phyloP scores from a whole-genome alignment of 495 filamentous ascomycete genomes.

The Margaritispora aquatica region DNA sequence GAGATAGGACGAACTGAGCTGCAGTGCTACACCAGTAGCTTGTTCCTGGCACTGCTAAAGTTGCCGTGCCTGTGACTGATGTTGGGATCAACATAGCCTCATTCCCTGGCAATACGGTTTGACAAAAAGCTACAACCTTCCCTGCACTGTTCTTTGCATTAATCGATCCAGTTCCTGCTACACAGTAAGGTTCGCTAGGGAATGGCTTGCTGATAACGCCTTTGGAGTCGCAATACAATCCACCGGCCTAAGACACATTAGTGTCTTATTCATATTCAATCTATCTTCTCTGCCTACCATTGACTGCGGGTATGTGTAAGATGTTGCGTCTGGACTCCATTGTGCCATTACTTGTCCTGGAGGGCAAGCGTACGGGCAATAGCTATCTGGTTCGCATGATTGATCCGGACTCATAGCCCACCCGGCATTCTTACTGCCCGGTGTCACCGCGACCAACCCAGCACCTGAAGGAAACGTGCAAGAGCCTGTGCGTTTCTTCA shows the following conservation, averaged over 20 bases:
- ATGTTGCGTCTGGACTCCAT: constrained; percentile 66
- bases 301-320: constrained; percentile 62
- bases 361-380: constrained; percentile 75
- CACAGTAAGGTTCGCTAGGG: constrained; percentile 61
- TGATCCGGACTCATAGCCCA: constrained; percentile 82
- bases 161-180: constrained; percentile 61
- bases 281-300: constrained; percentile 50
- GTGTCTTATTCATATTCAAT: not conserved
- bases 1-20: constrained; percentile 53
- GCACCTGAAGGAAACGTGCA: constrained; percentile 64
- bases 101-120: constrained; percentile 80
- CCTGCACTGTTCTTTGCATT: constrained; percentile 56
- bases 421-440: constrained; percentile 59
- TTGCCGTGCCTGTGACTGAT: constrained; percentile 44
- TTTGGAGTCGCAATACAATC: constrained; percentile 63
- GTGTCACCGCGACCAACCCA: constrained; percentile 63
- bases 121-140: constrained; percentile 64
- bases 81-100: constrained; percentile 86
- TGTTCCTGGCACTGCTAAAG: constrained; percentile 64
- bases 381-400: constrained; percentile 59
- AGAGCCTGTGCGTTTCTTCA: constrained; percentile 30
- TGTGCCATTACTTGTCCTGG: constrained; percentile 72
- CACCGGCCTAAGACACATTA: constrained; percentile 57
- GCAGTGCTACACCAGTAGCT: constrained; percentile 69
- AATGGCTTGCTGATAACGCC: constrained; percentile 70